Percentiles rank a stretch among this genome's conserved stretches.
Conservation (phyloP, 2,329 filamentous ascomycete genomes). For the Allantophomopsis lycopodina region DNA sequence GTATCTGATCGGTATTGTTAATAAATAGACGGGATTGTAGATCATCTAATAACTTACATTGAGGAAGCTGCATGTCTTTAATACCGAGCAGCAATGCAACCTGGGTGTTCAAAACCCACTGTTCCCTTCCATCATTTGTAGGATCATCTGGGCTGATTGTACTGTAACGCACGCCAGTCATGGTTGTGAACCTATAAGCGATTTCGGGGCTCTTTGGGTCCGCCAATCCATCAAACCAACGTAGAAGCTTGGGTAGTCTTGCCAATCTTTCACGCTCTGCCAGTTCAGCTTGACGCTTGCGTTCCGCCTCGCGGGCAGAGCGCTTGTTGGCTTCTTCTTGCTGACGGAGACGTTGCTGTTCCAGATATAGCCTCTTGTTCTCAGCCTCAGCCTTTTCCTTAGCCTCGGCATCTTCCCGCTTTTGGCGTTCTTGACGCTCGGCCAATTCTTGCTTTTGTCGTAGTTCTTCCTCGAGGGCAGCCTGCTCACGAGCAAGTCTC, state of each 20-base stretch:
- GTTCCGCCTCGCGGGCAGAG: conserved; percentile 30
- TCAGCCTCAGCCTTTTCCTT: conserved; percentile 36
- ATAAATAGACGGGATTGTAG: conserved; percentile 4
- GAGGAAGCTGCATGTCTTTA: conserved; percentile 44
- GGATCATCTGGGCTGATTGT: conserved; percentile 41
- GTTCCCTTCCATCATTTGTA: conserved; percentile 44
- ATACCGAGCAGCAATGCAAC: conserved; percentile 50
- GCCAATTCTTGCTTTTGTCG: conserved; percentile 22
- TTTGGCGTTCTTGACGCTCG: conserved; percentile 32
- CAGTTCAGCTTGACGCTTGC: conserved; percentile 32
- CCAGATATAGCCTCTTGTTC: conserved; percentile 31
- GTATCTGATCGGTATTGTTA: conserved; percentile 28
- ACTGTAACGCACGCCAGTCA: conserved; percentile 50
- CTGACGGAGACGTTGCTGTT: conserved; percentile 26
- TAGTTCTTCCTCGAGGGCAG: conserved; percentile 7
- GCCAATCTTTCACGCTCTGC: conserved; percentile 38
- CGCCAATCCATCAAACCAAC: conserved; percentile 40
- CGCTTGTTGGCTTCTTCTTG: conserved; percentile 30
- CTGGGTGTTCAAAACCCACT: conserved; percentile 53
- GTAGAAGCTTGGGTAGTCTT: conserved; percentile 44
- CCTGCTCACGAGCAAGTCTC: conserved; percentile 18
- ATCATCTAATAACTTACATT: conserved; percentile 32
- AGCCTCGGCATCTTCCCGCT: conserved; percentile 33
- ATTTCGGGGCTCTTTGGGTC: conserved; percentile 36
- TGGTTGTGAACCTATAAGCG: conserved; percentile 38